Evolutionary conservation across 352 stramenopile species (phyloP).

Genomic region (Globisporangium nunn): DNA sequence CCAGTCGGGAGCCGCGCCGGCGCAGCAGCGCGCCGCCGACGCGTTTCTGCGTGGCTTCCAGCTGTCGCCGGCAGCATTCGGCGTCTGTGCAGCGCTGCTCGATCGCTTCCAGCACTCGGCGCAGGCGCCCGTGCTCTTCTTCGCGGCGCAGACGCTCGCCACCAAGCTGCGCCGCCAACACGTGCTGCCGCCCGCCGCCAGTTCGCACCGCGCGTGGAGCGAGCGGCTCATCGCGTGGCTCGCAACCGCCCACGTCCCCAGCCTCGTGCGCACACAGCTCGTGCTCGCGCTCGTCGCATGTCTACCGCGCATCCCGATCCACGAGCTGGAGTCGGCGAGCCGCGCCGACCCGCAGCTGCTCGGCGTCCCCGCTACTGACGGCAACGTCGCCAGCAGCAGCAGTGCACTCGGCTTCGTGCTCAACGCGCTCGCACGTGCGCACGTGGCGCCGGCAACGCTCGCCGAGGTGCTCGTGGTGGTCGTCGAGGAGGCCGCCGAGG

Average conservation of each 20-base stretch:
- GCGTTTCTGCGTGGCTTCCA: conserved; percentile 76
- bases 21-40: conserved; percentile 58
- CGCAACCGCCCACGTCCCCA: conserved; percentile 27
- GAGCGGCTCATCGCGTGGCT: conserved; percentile 57
- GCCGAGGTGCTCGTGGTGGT: conserved; percentile 60
- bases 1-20: conserved; percentile 30
- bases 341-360: conserved; percentile 8
- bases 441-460: conserved; percentile 30
- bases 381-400: not conserved
- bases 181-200: conserved; percentile 21
- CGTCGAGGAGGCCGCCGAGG: conserved; percentile 52
- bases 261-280: conserved; percentile 70
- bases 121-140: conserved; percentile 57
- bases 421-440: conserved; percentile 29
- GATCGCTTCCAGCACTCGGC: conserved; percentile 39
- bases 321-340: conserved; percentile 25
- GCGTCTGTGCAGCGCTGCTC: conserved; percentile 50
- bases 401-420: conserved; percentile 59
- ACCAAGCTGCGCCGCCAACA: conserved; percentile 69
- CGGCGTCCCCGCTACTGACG: conserved; percentile 1
- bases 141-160: conserved; percentile 75
- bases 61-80: conserved; percentile 68
- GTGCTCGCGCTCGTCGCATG: conserved; percentile 59
- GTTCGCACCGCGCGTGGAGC: conserved; percentile 31
- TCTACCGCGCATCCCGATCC: conserved; percentile 33